These are phyloP conservation scores for Cladophialophora exuberans DNA, from an alignment of 2,329 filamentous ascomycete species.

Conservation along the genomic window DNA sequence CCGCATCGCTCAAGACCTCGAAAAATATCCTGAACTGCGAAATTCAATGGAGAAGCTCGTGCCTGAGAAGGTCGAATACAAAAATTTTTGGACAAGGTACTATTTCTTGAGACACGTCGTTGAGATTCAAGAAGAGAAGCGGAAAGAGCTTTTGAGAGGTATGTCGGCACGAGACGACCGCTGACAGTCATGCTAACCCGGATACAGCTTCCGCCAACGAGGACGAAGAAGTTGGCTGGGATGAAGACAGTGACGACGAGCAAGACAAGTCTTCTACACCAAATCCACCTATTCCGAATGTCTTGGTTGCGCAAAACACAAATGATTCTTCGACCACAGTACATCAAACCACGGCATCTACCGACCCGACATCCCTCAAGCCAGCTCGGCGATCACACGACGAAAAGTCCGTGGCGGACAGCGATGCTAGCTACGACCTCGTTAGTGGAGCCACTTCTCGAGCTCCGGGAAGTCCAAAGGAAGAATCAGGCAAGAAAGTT, in stretches of 20 bases:
- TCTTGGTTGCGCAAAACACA: slow-evolving; percentile 29
- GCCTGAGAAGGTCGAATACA: slow-evolving; percentile 88
- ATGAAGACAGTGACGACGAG: slow-evolving; percentile 71
- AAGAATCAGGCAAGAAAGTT: slow-evolving; percentile 50
- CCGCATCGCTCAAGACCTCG: slow-evolving; percentile 77
- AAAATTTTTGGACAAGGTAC: slow-evolving; percentile 89
- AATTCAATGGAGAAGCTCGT: slow-evolving; percentile 93
- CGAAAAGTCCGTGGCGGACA: slow-evolving; percentile 86
- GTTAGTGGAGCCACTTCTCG: slow-evolving; percentile 81
- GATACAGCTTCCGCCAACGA: slow-evolving; percentile 60
- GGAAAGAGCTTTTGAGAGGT: slow-evolving; percentile 92
- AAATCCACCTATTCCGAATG: slow-evolving; percentile 39
- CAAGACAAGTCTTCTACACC: slow-evolving; percentile 47
- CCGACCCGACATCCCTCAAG: slow-evolving; percentile 53
- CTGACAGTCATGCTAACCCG: slow-evolving; percentile 20
- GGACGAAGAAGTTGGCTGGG: slow-evolving; percentile 70
- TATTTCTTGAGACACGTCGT: slow-evolving; percentile 93
- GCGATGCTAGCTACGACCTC: slow-evolving; percentile 94
- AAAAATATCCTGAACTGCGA: slow-evolving; percentile 83
- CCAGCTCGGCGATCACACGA: slow-evolving; percentile 74
- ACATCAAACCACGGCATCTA: slow-evolving; percentile 38
- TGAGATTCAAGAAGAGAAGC: slow-evolving; percentile 86
- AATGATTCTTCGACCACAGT: slow-evolving; percentile 28
- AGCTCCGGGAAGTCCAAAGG: slow-evolving; percentile 68
- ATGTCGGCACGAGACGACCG: slow-evolving; percentile 37